Base-by-base conservation (phyloP, 352 stramenopile species). In the Globisporangium splendens region DNA sequence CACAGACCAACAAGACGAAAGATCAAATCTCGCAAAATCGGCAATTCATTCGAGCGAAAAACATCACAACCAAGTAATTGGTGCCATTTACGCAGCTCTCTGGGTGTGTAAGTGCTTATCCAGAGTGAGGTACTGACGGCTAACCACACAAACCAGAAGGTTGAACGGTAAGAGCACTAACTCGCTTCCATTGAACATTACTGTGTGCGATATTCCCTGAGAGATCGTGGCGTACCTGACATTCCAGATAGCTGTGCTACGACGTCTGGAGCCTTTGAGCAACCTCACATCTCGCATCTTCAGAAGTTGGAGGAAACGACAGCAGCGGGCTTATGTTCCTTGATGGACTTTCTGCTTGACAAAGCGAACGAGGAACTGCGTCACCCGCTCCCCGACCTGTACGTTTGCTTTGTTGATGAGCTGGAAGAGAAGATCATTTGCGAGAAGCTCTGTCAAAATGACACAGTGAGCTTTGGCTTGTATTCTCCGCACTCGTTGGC, bases 41-140 rank as follows among this genome's bases (percentile, higher is more conserved):
- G 13, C 39, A 44, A 12, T 8, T n/a, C 13, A 44, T 10, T 44
- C 39, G 17, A 44, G 3, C 12, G 39, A 4, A 44, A 44, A 44
- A 8, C 39, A 12, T 44, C 39, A 8, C 39, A 44, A 3, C 12
- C 39, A 44, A 35, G 28, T 35, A 6, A 6, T 38, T 15, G 46
- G 20, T 7, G 46, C 38, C 10, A 20, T 48, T 1, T 15, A 54
- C 12, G 35, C 31, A 28, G 44, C 49, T 21, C 41, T 48, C 46
- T 61, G 54, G 46, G 46, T 15, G 31, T 54, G 20, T 46, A 61
- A 61, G 33, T 61, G 54, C 14, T 33, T 42, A 12, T 15, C n/a
- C 15, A 43, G 35, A 31, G 20, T 33, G 39, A 15, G 39, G 39
- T 10, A 35, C 28, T 12, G 39, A 18, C 39, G 13, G 17, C 39